A percentile compares a stretch with the other conserved stretches of the same genome.
Conservation (phyloP, 75 land plant species). For the Picea glauca region DNA sequence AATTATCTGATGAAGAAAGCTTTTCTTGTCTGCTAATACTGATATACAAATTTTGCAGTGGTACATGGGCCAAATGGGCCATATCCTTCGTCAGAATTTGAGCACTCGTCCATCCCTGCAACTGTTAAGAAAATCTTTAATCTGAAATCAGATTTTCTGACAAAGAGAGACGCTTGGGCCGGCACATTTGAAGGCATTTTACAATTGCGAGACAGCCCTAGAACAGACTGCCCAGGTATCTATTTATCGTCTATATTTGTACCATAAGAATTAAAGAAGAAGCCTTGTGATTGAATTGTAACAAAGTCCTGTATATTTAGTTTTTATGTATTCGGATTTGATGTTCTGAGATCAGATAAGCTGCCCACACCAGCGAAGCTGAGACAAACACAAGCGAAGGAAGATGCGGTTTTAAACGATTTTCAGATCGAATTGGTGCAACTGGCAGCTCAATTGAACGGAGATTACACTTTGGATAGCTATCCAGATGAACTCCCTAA, state of each 20-base stretch:
- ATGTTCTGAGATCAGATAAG: conserved; percentile 26
- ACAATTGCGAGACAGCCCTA: not conserved
- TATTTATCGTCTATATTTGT: not conserved
- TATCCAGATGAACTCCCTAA: conserved; percentile 41
- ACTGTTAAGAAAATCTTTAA: conserved; percentile 83
- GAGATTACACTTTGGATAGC: conserved; percentile 40
- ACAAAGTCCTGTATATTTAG: no score
- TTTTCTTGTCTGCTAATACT: no score
- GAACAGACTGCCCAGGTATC: not conserved
- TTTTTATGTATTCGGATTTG: no score
- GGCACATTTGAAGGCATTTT: conserved; percentile 65
- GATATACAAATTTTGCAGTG: not conserved
- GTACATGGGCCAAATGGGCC: not conserved
- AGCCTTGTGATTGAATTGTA: no score
- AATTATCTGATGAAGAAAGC: no score
- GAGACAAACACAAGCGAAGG: conserved; percentile 51
- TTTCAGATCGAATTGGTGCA: conserved; percentile 90
- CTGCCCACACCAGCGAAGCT: conserved; percentile 39
- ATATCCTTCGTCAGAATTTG: not conserved
- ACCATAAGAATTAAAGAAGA: no score
- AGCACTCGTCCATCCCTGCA: conserved; percentile 13
- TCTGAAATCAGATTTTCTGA: conserved; percentile 62
- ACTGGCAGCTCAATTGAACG: conserved; percentile 72
- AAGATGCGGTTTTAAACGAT: conserved; percentile 45
- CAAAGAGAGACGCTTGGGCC: conserved; percentile 89